Evolutionary conservation across 768 basidiomycete species (phyloP).

Genomic region (Porphyrellus cyaneotinctus): DNA sequence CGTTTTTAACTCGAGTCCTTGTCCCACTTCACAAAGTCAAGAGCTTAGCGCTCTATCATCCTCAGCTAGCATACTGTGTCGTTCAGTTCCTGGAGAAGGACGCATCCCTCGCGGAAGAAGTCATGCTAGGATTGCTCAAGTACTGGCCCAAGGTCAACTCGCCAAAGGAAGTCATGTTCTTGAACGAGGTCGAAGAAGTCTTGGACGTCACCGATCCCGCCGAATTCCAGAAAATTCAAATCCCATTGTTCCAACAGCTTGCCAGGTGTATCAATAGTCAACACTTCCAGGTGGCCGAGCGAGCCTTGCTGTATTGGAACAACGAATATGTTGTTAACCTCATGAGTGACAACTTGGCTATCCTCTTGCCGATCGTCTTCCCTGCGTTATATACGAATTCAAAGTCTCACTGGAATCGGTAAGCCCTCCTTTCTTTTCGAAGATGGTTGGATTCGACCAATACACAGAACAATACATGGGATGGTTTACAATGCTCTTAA

Average conservation of each 20-base stretch:
- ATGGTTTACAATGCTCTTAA: constrained; percentile 99
- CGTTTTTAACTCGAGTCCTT: constrained; percentile 88
- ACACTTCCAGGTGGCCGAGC: constrained; percentile 99
- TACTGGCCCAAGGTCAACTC: constrained; percentile 99
- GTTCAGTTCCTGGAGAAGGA: constrained; percentile 99
- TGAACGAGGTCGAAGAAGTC: constrained; percentile 99
- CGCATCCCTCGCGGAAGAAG: constrained; percentile 85
- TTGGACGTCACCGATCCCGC: constrained; percentile 95
- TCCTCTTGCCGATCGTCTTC: constrained; percentile 94
- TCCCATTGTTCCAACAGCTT: constrained; percentile 88
- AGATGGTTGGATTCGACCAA: constrained; percentile 7
- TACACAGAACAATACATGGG: constrained; percentile 87
- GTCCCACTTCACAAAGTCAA: constrained; percentile 98
- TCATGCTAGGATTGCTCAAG: constrained; percentile 91
- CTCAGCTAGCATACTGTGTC: constrained; percentile 98
- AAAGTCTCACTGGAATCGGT: constrained; percentile 99
- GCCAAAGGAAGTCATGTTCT: constrained; percentile 99
- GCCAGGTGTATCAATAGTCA: constrained; percentile 98
- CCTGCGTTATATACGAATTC: constrained; percentile 95
- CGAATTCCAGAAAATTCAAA: constrained; percentile 95
- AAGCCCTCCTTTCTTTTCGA: constrained; percentile 27
- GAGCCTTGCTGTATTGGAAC: constrained; percentile 97
- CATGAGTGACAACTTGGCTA: constrained; percentile 91
- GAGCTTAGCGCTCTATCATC: constrained; percentile 95
- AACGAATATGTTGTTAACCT: constrained; percentile 99